These are phyloP conservation scores for Stagonosporopsis rhizophila DNA, from an alignment of 2,329 filamentous ascomycete species.

Conservation along the genomic window DNA sequence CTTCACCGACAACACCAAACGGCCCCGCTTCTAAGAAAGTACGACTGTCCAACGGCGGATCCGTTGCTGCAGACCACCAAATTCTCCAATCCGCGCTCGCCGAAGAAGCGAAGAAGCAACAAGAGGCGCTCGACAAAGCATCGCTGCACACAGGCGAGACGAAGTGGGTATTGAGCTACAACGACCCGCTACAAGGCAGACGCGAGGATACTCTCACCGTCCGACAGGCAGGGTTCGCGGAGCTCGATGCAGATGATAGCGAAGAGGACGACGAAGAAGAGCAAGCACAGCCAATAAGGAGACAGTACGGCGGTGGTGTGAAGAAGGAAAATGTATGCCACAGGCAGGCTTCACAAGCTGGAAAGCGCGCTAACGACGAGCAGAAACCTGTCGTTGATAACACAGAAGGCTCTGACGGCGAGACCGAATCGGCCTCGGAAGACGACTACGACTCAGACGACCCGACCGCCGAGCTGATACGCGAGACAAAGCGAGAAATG, in stretches of 20 bases:
- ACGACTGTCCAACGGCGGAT: constrained; percentile 59
- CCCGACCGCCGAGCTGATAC: constrained; percentile 54
- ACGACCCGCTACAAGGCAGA: constrained; percentile 51
- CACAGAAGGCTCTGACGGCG: constrained; percentile 35
- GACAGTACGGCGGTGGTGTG: constrained; percentile 61
- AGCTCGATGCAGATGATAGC: constrained; percentile 54
- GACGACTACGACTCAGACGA: constrained; percentile 53
- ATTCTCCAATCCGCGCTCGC: constrained; percentile 69
- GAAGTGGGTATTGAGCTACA: constrained; percentile 74
- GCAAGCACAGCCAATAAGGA: constrained; percentile 45
- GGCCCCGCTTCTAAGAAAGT: constrained; percentile 69
- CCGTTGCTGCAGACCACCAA: constrained; percentile 58
- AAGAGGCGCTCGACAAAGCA: constrained; percentile 64
- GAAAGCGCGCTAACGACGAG: constrained; percentile 20
- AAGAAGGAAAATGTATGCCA: constrained; percentile 34
- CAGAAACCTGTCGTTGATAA: constrained; percentile 33
- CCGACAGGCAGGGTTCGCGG: constrained; percentile 67
- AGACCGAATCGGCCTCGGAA: constrained; percentile 40
- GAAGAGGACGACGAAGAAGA: constrained; percentile 47
- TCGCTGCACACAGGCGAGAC: constrained; percentile 71
- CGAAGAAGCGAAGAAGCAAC: constrained; percentile 70
- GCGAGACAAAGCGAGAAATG: constrained; percentile 55
- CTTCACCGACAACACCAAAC: constrained; percentile 58
- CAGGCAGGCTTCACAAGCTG: background rate
- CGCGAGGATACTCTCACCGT: constrained; percentile 56